Base-by-base conservation (phyloP, 768 basidiomycete genomes). In the Auriscalpium microsporum region DNA sequence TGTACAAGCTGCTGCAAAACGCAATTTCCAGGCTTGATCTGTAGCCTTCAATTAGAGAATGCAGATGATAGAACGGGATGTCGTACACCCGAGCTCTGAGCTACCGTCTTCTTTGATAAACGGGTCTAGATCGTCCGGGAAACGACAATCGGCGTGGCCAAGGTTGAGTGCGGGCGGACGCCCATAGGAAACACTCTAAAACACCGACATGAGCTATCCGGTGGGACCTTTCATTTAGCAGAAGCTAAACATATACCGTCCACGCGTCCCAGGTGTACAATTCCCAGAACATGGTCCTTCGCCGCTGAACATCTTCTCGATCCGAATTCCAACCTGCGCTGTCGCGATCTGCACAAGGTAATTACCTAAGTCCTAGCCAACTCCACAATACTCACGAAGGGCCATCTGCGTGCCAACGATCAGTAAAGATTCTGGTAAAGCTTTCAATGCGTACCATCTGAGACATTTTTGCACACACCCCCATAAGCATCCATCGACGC, bases 201-300 rank as follows among this genome's bases (percentile, higher is more conserved):
- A 10, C 28, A 21, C 2, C n/a, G 19, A 21, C 37, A 19, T 37
- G 13, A n/a, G 11, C 8, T 8, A 4, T 36, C 21, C 21, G 80
- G 10, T 72, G 66, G 62, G 80, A 78, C 68, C 73, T 28, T 2
- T 4, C 2, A 28, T 28, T 21, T 21, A 28, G 5, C n/a, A 10
- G 17, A 10, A 0, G 19, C 1, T 9, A n/a, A n/a, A 8, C 13
- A 28, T 42, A 44, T 33, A 52, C 52, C 23, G 35, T 13, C 52
- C 52, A 52, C 7, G 38, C n/a, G 13, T 52, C 52, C 52, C 52
- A 52, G 1, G 72, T 68, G 59, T 72, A 77, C 9, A 80, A 64
- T 55, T 81, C 79, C 80, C 80, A 81, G 63, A 80, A 81, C 40
- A 80, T 54, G 40, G 70, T 63, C 49, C 80, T 71, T 37, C 74